Evolutionary conservation across 176 grass and related monocot species (phyloP), one percentile per base, ranked within the genome.

Genomic region (Themeda triandra): DNA sequence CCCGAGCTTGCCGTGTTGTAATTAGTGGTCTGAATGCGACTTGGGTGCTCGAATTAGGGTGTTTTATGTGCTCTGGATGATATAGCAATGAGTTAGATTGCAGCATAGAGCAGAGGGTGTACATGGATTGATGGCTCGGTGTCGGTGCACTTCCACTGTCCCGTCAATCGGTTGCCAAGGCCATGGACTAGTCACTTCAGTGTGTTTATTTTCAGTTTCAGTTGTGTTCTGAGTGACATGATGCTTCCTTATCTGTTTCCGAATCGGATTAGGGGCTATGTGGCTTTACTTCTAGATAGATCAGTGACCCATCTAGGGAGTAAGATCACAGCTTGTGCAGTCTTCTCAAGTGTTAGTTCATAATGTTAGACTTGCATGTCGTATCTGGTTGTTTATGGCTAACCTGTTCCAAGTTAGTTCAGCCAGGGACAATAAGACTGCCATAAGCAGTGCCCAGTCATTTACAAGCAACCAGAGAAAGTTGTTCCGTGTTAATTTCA

Each of bases 341-440:
- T 41, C 23, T 71, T 39, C 17, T 85, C 4, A 63, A 63, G 29
- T 18, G 2, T 64, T 69, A 76, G 29, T 77, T 63, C 29, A 40
- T 73, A 49, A 66, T 78, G 74, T n/a, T 85, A 80, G 29, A 69
- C 40, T 69, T 69, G 31, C 44, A 33, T 53, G 12, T 81, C 49
- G 0, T 75, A 39, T 51, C 44, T 1, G 4, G 7, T 78, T 62
- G 69, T 77, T 4, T 69, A 25, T 76, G 19, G 21, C 12, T 85
- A 41, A 64, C 18, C 10, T 51, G 40, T 37, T 76, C 81, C 36
- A 63, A 75, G 51, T 33, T 21, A 12, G 73, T 42, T 63, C 8
- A 24, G 44, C 6, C 2, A 21, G 28, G 11, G 44, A 71, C 80
- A 71, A 25, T 69, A 11, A 84, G 56, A 60, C 1, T 44, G 6